These are phyloP conservation scores for Adansonia gregorii DNA, from an alignment of 441 rosid species.

Conservation along the genomic window DNA sequence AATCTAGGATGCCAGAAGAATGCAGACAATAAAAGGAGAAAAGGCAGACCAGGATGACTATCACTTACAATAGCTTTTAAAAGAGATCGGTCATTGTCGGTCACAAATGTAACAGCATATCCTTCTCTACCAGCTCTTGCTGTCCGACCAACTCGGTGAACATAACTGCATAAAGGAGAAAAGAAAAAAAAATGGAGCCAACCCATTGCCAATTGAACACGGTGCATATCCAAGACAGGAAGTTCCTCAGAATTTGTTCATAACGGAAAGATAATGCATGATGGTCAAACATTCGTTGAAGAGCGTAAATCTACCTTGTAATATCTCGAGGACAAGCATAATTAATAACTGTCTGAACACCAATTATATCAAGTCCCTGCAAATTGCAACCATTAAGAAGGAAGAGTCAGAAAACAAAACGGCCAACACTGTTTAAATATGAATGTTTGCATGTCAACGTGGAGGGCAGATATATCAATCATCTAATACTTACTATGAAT, in stretches of 20 bases:
- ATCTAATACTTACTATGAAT: background rate
- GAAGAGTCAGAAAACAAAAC: constrained; percentile 28
- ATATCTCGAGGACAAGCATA: constrained; percentile 98
- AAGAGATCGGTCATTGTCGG: constrained; percentile 92
- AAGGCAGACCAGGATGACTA: constrained; percentile 25
- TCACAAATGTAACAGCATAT: constrained; percentile 92
- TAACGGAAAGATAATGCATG: constrained; percentile 17
- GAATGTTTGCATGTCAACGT: background rate
- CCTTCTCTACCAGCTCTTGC: constrained; percentile 99
- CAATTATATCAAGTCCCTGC: constrained; percentile 96
- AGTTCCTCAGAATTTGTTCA: background rate
- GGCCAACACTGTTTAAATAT: background rate
- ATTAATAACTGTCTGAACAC: constrained; percentile 95
- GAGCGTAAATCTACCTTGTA: constrained; percentile 58
- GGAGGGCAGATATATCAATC: background rate
- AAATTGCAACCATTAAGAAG: constrained; percentile 29
- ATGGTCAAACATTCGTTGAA: constrained; percentile 8
- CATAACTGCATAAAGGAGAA: constrained; percentile 59
- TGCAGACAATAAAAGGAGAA: background rate
- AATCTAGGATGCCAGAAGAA: constrained; percentile 17
- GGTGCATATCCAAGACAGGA: background rate
- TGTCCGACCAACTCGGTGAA: constrained; percentile 96
- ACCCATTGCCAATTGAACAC: background rate
- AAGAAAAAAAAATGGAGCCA: constrained; percentile 27
- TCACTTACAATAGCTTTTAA: constrained; percentile 88